These are phyloP conservation scores for Dactylellina sp. DNA, from an alignment of 2,329 filamentous ascomycete genomes.

Conservation along the genomic window DNA sequence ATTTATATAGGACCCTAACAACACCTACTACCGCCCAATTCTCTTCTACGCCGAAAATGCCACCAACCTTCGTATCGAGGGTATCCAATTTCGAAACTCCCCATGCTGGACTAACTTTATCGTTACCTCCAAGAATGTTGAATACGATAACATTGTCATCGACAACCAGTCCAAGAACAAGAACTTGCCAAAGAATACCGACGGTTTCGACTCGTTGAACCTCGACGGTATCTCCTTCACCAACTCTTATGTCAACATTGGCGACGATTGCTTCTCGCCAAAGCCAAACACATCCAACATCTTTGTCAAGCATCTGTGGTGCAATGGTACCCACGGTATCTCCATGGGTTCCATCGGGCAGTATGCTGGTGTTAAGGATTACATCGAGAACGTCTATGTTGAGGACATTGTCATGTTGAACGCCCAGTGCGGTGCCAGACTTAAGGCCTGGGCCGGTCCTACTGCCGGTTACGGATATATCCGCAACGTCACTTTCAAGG, in stretches of 20 bases:
- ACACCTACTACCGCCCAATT: constrained; percentile 71
- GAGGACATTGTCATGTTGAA: constrained; percentile 72
- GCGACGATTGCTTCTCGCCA: constrained; percentile 73
- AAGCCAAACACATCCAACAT: constrained; percentile 72
- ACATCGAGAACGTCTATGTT: constrained; percentile 71
- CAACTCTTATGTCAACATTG: constrained; percentile 68
- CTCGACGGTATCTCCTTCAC: constrained; percentile 69
- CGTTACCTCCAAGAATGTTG: constrained; percentile 70
- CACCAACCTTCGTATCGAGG: constrained; percentile 70
- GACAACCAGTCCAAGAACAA: constrained; percentile 69
- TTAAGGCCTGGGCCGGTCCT: constrained; percentile 73
- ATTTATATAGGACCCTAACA: constrained; percentile 66
- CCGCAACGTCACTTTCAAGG: constrained; percentile 73
- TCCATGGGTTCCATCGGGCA: constrained; percentile 72
- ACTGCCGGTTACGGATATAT: constrained; percentile 72
- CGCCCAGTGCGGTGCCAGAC: constrained; percentile 63
- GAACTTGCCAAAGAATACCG: constrained; percentile 71
- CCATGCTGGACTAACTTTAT: constrained; percentile 75
- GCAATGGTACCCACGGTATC: constrained; percentile 71
- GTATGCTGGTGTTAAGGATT: constrained; percentile 69
- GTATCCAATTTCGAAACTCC: constrained; percentile 72
- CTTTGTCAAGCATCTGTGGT: constrained; percentile 72
- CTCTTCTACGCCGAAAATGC: constrained; percentile 73
- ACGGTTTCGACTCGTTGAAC: constrained; percentile 73
- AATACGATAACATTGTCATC: constrained; percentile 69